Base-by-base conservation (phyloP, 176 grass and related monocot species). In the Zoysia pacifica region DNA sequence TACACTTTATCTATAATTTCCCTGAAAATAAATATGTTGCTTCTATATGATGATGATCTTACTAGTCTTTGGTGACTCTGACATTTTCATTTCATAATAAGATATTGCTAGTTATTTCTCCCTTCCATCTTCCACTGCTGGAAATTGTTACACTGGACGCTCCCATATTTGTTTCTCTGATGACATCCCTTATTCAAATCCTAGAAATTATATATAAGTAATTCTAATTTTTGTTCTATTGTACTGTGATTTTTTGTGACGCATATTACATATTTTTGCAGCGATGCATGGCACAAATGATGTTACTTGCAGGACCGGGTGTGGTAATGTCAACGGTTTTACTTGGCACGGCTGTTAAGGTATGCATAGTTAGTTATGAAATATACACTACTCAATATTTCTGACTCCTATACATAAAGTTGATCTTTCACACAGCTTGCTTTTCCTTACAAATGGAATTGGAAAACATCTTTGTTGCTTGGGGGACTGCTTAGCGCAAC, bases 211-310 rank as follows among this genome's bases (percentile, higher is more conserved):
- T 14, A 52, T 13, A 4, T 14, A 52, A 52, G 50, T 52, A 52
- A 52, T 52, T 52, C 2, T 52, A 52, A 13, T 52, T 52, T 51
- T 51, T 51, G 50, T 52, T 52, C 11, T 52, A 14, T 52, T 52
- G 51, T 4, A 54, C 4, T 54, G 48, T 48, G 48, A 54, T 54
- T 16, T 54, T 54, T 54, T 54, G 13, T 54, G 16, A 54, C 51
- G 16, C 4, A 14, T 52, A 52, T 54, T 16, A 51, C 16, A 28
- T 28, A 54, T 67, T 83, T 81, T 59, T 86, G 37, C 70, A 97
- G 95, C 94, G 75, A 94, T 97, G 95, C 76, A 87, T 94, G 85
- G 81, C 83, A 37, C 95, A 97, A 75, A 97, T 97, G 92, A 37
- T 97, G 48, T 69, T 97, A 38, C 88, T 97, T 79, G 95, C 95